A percentile compares a stretch with the other conserved stretches of the same genome.
Evolutionary conservation across 176 grass and related monocot species (phyloP).

Genomic region (Oryza officinalis): DNA sequence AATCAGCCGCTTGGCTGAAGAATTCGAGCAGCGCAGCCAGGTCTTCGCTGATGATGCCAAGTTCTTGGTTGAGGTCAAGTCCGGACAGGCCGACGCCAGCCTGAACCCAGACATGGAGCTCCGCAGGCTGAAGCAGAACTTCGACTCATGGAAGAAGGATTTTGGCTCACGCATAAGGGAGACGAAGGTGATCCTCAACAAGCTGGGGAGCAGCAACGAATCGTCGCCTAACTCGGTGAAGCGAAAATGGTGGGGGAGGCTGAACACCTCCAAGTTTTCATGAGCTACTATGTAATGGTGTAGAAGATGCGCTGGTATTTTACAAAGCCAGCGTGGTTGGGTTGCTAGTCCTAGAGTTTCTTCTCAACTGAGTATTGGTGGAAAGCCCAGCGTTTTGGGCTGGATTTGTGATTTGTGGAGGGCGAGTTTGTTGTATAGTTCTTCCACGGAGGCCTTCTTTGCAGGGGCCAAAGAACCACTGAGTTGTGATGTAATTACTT

Average conservation of each 20-base stretch:
- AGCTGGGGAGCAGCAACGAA: conserved; percentile 53
- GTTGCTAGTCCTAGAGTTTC: conserved; percentile 29
- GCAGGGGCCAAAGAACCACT: conserved; percentile 22
- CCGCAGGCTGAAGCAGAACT: conserved; percentile 73
- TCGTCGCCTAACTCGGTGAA: conserved; percentile 61
- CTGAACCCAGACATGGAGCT: conserved; percentile 89
- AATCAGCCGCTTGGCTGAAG: conserved; percentile 57
- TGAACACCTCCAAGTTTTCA: conserved; percentile 71
- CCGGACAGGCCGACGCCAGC: conserved; percentile 68
- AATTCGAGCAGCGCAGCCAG: conserved; percentile 78
- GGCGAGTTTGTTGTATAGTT: conserved; percentile 54
- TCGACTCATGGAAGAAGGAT: conserved; percentile 90
- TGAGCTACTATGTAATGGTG: conserved; percentile 39
- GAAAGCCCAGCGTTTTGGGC: conserved; percentile 45
- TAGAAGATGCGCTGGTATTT: conserved; percentile 36
- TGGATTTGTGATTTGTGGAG: conserved; percentile 51
- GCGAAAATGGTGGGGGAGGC: conserved; percentile 83
- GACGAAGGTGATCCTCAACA: conserved; percentile 86
- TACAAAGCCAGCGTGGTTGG: conserved; percentile 21
- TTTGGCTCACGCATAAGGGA: conserved; percentile 68
- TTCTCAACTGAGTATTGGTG: not conserved
- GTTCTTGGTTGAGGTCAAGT: conserved; percentile 94
- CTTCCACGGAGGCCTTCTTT: conserved; percentile 41
- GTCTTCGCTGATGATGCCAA: conserved; percentile 83
- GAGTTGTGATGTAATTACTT: conserved; percentile 65